A percentile compares a stretch with the other conserved stretches of the same genome.
Conservation (phyloP, 2,329 filamentous ascomycete genomes). For the Chaetothyriales sp. region DNA sequence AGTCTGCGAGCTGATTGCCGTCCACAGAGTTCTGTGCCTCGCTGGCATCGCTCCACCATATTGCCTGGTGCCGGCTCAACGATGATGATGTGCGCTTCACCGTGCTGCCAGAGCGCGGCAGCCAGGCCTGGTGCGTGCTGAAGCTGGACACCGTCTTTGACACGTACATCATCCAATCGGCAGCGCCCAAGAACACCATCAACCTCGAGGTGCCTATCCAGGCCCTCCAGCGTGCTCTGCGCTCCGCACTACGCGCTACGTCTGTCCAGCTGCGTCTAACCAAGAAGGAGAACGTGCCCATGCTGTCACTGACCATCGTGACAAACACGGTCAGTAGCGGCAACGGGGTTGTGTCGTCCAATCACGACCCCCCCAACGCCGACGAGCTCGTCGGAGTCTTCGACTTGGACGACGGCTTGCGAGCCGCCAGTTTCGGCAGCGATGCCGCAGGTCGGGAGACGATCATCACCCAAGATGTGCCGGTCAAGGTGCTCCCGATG, state of each 20-base stretch:
- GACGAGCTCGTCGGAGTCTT: slow-evolving; percentile 13
- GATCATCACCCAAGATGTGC: slow-evolving; percentile 86
- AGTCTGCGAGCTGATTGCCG: background rate
- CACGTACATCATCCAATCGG: slow-evolving; percentile 75
- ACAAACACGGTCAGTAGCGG: slow-evolving; percentile 50
- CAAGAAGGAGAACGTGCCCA: slow-evolving; percentile 76
- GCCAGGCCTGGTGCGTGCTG: slow-evolving; percentile 86
- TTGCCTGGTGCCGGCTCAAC: slow-evolving; percentile 82
- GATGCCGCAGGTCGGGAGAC: slow-evolving; percentile 58
- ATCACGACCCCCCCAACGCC: slow-evolving; percentile 13
- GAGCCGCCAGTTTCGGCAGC: slow-evolving; percentile 31
- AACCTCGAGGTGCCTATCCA: slow-evolving; percentile 90
- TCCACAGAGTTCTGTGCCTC: slow-evolving; percentile 47
- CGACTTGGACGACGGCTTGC: slow-evolving; percentile 24
- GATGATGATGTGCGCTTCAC: slow-evolving; percentile 84
- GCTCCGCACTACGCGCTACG: slow-evolving; percentile 67
- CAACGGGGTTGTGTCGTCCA: slow-evolving; percentile 28
- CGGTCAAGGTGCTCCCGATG: slow-evolving; percentile 76
- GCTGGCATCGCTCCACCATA: slow-evolving; percentile 56
- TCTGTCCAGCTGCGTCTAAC: slow-evolving; percentile 78
- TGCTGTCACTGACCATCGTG: slow-evolving; percentile 80
- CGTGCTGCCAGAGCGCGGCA: slow-evolving; percentile 85
- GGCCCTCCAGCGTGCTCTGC: slow-evolving; percentile 78
- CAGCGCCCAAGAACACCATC: slow-evolving; percentile 71
- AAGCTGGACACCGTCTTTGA: slow-evolving; percentile 70